phyloP scores from a whole-genome alignment of 2,329 filamentous ascomycete genomes.

The Penicillium olsonii region DNA sequence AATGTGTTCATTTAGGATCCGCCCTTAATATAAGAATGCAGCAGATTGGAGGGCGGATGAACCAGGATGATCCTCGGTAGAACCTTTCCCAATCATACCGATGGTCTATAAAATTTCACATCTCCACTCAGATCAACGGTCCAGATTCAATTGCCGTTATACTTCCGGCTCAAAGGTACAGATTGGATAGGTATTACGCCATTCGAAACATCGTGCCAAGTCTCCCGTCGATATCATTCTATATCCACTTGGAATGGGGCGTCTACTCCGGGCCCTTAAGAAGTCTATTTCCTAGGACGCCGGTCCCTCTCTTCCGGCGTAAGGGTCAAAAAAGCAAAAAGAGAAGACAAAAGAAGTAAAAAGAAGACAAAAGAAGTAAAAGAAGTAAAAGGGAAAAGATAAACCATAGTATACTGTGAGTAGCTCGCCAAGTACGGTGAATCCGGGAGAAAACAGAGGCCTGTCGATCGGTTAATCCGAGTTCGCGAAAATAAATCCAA shows the following conservation, averaged over 20 bases:
- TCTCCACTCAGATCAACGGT: not conserved
- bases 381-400: not conserved
- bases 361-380: too few species aligned
- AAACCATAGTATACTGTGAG: too few species aligned
- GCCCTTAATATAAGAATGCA: constrained; percentile 16
- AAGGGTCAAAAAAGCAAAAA: too few species aligned
- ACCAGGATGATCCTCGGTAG: constrained; percentile 4
- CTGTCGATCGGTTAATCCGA: constrained; percentile 23
- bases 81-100: not conserved
- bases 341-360: too few species aligned
- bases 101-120: not conserved
- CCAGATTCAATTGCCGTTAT: constrained; percentile 1
- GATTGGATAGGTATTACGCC: not conserved
- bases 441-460: constrained; percentile 24
- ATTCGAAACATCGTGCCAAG: not conserved
- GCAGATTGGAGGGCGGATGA: constrained; percentile 12
- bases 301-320: too few species aligned
- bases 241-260: constrained; percentile 1
- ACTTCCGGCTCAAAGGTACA: not conserved
- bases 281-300: too few species aligned
- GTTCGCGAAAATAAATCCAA: constrained; percentile 2
- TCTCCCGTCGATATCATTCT: not conserved
- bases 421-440: not conserved
- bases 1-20: constrained; percentile 4
- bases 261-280: not conserved